Base-by-base conservation (phyloP, 1,284 basidiomycete species). In the Porogramme epimiltina region DNA sequence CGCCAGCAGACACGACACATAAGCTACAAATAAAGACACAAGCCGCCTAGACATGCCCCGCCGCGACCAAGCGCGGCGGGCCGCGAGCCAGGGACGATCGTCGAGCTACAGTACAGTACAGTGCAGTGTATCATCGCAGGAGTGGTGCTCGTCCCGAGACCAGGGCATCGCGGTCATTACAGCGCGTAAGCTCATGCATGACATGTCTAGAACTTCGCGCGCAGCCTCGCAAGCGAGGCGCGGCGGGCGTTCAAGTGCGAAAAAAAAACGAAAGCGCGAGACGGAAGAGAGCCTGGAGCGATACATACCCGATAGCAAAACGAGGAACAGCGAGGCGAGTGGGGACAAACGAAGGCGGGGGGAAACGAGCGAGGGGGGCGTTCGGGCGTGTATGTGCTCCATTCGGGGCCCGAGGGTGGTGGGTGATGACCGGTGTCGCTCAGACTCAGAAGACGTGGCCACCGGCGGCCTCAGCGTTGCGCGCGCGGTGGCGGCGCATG, bases 401-500 rank as follows among this genome's bases (percentile, higher is more conserved):
- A 37, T n/a, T 44, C 37, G 45, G 42, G n/a, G 39, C 36, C 36
- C 33, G 18, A 39, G 28, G 11, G 22, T n/a, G 28, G 18, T 38
- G 8, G 34, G 24, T 26, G 19, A n/a, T 41, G 37, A 18, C 37
- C 22, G 25, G 36, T 23, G 40, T 20, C 34, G 48, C 38, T 45
- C 48, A 57, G 55, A 54, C 19, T 36, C 46, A 51, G 50, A 45
- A 38, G 20, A 45, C 55, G 48, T 42, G 51, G 34, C 26, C 16
- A 40, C 28, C 9, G 28, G 38, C 55, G 45, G 47, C 51, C 13
- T 50, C 51, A 13, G 52, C 49, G 51, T 52, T 54, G 53, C 59
- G 59, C 3, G 59, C 59, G 40, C 58, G 59, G 55, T 52, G 55
- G 44, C 59, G 59, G 49, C 53, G 58, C 40, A 49, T 42, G 23